A percentile compares a stretch with the other conserved stretches of the same genome.
Conservation (phyloP, 768 basidiomycete genomes). For the Leucosporidium yakuticum region DNA sequence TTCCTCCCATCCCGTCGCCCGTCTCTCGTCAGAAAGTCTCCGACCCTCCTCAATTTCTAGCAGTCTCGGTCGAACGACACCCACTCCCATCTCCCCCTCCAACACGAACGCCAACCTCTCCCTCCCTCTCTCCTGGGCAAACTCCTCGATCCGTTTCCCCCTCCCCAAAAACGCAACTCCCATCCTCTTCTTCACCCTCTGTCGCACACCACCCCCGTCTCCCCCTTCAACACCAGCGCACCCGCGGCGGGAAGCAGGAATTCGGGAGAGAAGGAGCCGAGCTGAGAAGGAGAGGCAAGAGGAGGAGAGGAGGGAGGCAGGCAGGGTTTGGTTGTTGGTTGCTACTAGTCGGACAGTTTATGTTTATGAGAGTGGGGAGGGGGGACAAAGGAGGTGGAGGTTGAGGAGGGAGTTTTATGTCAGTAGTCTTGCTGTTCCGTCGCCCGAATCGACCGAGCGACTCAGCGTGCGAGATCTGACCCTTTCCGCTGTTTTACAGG, state of each 20-base stretch:
- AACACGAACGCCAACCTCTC: not conserved
- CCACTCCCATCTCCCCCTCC: not conserved
- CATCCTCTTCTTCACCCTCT: constrained; percentile 18
- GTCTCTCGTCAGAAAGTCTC: not conserved
- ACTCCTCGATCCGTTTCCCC: not conserved
- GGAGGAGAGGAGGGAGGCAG: not conserved
- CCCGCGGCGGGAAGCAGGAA: not conserved
- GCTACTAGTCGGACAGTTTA: constrained; percentile 14
- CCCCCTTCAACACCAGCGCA: too few species aligned
- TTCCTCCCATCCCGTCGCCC: not conserved
- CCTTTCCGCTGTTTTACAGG: not conserved
- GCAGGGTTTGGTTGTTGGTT: constrained; percentile 10
- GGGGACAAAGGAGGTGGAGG: constrained; percentile 9
- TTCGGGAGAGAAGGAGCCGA: not conserved
- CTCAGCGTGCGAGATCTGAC: too few species aligned
- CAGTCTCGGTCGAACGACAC: not conserved
- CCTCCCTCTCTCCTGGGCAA: constrained; percentile 17
- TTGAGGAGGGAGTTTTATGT: constrained; percentile 21
- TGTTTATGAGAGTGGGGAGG: constrained; percentile 10
- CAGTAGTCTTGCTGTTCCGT: not conserved
- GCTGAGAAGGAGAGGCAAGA: too few species aligned
- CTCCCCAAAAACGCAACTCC: constrained; percentile 3
- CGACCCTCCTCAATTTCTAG: not conserved
- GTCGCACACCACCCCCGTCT: constrained; percentile 7
- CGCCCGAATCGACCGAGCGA: too few species aligned